phyloP scores from a whole-genome alignment of 1,284 basidiomycete species.

The Lentinus polychrous region DNA sequence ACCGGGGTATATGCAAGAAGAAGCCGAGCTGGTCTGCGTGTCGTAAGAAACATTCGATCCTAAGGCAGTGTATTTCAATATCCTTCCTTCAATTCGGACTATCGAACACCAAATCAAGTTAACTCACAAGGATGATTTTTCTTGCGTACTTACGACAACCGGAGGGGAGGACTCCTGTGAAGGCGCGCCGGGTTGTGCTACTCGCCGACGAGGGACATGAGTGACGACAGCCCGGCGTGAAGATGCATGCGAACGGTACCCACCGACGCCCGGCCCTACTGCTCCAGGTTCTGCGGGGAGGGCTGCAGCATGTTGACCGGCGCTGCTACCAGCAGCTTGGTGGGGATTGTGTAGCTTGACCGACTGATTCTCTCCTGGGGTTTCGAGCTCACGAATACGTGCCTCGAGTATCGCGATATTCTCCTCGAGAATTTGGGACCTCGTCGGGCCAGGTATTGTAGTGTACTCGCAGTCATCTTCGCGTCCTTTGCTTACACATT shows the following conservation, averaged over 20 bases:
- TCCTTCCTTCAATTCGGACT: background rate
- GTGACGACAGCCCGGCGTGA: background rate
- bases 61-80: slow-evolving; percentile 3
- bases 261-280: background rate
- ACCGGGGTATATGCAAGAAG: slow-evolving; percentile 38
- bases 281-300: background rate
- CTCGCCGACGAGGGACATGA: no score
- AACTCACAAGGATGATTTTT: slow-evolving; percentile 7
- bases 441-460: slow-evolving; percentile 18
- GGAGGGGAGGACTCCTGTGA: background rate
- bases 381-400: slow-evolving; percentile 23
- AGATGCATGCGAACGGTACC: background rate
- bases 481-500: slow-evolving; percentile 18
- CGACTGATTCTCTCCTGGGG: slow-evolving; percentile 17
- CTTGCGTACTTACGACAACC: background rate
- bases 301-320: background rate
- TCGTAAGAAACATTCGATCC: slow-evolving; percentile 19
- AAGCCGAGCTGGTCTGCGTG: slow-evolving; percentile 21
- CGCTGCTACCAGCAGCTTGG: background rate
- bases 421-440: slow-evolving; percentile 24
- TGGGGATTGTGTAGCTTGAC: slow-evolving; percentile 8
- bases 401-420: slow-evolving; percentile 24
- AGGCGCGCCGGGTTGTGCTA: no score
- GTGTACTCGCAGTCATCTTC: slow-evolving; percentile 26
- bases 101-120: no score